Conservation (phyloP, 345 rosid species). For the Sapria himalayana region DNA sequence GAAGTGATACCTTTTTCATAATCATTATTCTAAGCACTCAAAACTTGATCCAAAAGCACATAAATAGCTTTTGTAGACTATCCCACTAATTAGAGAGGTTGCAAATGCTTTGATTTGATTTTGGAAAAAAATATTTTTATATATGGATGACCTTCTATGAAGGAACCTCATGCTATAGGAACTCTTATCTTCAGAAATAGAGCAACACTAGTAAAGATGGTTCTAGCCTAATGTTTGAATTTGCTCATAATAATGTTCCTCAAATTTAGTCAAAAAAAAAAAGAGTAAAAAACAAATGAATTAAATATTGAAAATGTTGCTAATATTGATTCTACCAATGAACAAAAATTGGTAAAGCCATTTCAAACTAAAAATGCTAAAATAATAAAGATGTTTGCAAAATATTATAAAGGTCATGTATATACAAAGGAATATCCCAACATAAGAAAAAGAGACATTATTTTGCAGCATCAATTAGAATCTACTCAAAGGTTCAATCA, state of each 20-base stretch:
- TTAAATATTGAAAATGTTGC: not conserved
- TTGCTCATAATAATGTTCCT: not conserved
- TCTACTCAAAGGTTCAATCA: not conserved
- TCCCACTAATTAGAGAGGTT: not conserved
- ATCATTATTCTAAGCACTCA: not conserved
- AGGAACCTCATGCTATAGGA: not conserved
- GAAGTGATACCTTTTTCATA: not conserved
- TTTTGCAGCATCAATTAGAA: not conserved
- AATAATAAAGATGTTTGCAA: not conserved
- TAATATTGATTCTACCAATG: too few species aligned
- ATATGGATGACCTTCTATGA: not conserved
- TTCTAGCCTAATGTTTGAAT: not conserved
- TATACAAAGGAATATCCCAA: not conserved
- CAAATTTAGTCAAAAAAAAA: not conserved
- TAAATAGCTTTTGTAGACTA: too few species aligned
- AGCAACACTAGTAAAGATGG: not conserved
- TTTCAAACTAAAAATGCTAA: not conserved
- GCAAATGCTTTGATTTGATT: not conserved
- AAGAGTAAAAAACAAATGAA: not conserved
- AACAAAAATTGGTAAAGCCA: not conserved
- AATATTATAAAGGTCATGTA: not conserved
- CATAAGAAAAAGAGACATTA: not conserved
- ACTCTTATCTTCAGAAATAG: not conserved
- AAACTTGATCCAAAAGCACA: not conserved
- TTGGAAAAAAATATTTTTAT: not conserved